phyloP scores from a whole-genome alignment of 148 eudicot species.

The Cornus controversa region DNA sequence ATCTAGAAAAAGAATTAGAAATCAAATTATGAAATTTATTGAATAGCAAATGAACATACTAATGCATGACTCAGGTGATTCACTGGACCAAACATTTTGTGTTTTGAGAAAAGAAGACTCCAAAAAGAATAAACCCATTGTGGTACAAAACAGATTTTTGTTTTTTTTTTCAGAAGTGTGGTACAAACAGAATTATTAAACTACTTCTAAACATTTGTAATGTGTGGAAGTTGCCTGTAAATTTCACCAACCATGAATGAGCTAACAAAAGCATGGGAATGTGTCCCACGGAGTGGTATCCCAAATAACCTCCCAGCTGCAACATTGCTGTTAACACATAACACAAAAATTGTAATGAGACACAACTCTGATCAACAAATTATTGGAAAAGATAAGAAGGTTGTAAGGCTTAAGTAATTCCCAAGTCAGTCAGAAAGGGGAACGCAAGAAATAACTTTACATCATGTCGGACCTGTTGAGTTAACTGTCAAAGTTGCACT shows the following conservation, averaged over 20 bases:
- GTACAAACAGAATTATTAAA: background rate
- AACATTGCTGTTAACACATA: conserved; percentile 65
- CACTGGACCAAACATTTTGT: background rate
- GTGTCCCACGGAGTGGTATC: conserved; percentile 93
- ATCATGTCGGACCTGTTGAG: background rate
- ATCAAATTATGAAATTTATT: no score
- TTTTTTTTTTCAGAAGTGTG: background rate
- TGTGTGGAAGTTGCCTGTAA: background rate
- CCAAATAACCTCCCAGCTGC: conserved; percentile 97
- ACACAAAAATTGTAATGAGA: conserved; percentile 17
- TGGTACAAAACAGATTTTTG: background rate
- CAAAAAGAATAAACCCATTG: background rate
- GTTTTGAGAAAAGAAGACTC: background rate
- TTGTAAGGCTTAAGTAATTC: background rate
- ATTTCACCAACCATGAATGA: conserved; percentile 65
- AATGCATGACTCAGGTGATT: background rate
- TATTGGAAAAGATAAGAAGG: conserved; percentile 5
- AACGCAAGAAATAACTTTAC: background rate
- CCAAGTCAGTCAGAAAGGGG: background rate
- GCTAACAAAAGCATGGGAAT: conserved; percentile 99
- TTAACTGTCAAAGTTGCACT: background rate
- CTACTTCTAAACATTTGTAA: background rate
- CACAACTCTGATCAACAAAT: background rate
- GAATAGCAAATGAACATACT: background rate
- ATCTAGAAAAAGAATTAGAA: background rate